phyloP scores from a whole-genome alignment of 225 moss, liverwort and hornwort genomes.

The Climacium dendroides region DNA sequence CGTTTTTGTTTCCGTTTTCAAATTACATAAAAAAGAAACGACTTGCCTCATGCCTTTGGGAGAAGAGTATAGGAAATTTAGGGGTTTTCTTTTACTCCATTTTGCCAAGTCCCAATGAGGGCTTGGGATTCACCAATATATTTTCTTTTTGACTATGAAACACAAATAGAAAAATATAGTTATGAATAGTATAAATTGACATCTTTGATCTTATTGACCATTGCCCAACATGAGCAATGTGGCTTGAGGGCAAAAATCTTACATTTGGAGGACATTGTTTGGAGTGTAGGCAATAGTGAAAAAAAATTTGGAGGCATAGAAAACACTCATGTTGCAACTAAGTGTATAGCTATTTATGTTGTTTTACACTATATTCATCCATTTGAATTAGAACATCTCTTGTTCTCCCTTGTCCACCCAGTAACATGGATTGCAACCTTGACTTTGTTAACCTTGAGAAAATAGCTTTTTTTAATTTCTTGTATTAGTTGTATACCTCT shows the following conservation, averaged over 20 bases:
- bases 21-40: not conserved
- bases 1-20: too few species aligned
- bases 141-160: too few species aligned
- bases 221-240: not conserved
- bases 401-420: too few species aligned
- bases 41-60: not conserved
- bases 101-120: too few species aligned
- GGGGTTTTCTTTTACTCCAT: too few species aligned
- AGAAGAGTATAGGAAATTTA: too few species aligned
- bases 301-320: rapidly evolving
- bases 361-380: not conserved
- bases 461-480: too few species aligned
- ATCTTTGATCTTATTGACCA: too few species aligned
- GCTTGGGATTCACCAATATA: too few species aligned
- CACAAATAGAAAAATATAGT: not conserved
- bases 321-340: not conserved
- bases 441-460: not conserved
- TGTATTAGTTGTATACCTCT: too few species aligned
- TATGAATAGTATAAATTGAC: not conserved
- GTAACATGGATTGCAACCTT: too few species aligned
- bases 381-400: not conserved
- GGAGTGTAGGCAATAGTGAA: rapidly evolving
- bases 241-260: not conserved
- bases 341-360: not conserved
- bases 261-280: rapidly evolving